Evolutionary conservation across 2,329 filamentous ascomycete species (phyloP).

Genomic region (Fusarium citri): DNA sequence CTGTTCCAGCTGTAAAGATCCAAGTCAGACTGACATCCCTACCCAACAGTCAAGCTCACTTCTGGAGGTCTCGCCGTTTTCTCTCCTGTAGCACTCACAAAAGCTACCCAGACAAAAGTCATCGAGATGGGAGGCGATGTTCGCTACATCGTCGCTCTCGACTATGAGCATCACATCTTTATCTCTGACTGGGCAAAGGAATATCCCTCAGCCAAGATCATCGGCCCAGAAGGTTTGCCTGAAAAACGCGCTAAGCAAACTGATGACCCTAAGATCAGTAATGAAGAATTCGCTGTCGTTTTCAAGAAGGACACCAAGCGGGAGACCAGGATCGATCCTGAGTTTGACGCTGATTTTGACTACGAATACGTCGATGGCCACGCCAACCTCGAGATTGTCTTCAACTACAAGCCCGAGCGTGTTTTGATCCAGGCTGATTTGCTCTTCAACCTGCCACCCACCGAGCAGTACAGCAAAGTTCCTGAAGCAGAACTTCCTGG

Average conservation of each 20-base stretch:
- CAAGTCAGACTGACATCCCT: not conserved
- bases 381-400: constrained; percentile 87
- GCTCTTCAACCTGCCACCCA: constrained; percentile 89
- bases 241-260: constrained; percentile 79
- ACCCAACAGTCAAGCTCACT: constrained; percentile 74
- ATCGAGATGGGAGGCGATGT: constrained; percentile 75
- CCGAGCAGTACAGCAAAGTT: constrained; percentile 85
- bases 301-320: constrained; percentile 70
- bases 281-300: constrained; percentile 72
- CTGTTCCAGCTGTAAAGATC: not conserved
- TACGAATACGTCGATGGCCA: constrained; percentile 85
- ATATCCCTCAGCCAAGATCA: constrained; percentile 81
- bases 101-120: constrained; percentile 74
- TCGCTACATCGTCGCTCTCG: constrained; percentile 86
- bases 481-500: constrained; percentile 51
- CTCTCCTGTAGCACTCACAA: constrained; percentile 88
- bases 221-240: constrained; percentile 84
- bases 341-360: constrained; percentile 89
- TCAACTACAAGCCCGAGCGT: constrained; percentile 81
- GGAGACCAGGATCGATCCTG: constrained; percentile 69
- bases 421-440: constrained; percentile 91
- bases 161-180: constrained; percentile 96
- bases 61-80: constrained; percentile 87
- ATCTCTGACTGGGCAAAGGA: constrained; percentile 84
- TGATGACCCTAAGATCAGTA: constrained; percentile 58